Evolutionary conservation across 2,329 filamentous ascomycete species (phyloP), one percentile per base, ranked within the genome.

Genomic region (Lizonia empirigonia): DNA sequence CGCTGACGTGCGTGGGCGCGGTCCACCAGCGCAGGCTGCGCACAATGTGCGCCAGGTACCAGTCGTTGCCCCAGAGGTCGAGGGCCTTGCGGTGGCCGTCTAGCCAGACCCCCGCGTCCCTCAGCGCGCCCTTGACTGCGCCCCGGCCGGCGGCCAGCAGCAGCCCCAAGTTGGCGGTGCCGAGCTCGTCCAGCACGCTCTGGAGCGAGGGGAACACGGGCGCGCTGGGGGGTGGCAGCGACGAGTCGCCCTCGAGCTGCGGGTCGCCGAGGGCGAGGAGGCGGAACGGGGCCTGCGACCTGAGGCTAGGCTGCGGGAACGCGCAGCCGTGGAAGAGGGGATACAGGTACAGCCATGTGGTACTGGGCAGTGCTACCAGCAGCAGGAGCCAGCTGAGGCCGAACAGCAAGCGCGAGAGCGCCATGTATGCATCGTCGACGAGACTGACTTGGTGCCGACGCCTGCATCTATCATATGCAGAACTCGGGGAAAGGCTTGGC

Each of bases 31-130:
- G 82, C 40, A 96, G 74, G 0, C 86, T 89, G 13, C 90, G 84
- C 74, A 95, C 97, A 51, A 97, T 91, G 72, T 99, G 94, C 16
- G 89, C 90, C 24, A 99, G 83, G 73, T 97, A 99, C 67, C 86
- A 90, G 74, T 99, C 94, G 74, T 99, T 99, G 4, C 94, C 94
- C 65, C 91, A 84, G 2, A 97, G 82, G 73, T 99, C 94, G 61
- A 99, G 73, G 15, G 84, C 82, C 76, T 99, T 99, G 58, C 90
- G 83, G 41, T 82, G 77, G 1, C 85, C 86, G 60, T 85, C 79
- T 40, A 92, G 60, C 15, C 86, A 80, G 59, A 84, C 82, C 6
- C 85, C 85, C 2, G 91, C 75, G 70, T 96, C 91, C 50, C 87
- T 55, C 1, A 45, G 50, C 12, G 68, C 51, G 4, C 71, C 56